A percentile compares a stretch with the other conserved stretches of the same genome.
phyloP scores from a whole-genome alignment of 1,139 yeast species.

The Arxiozyma telluris region DNA sequence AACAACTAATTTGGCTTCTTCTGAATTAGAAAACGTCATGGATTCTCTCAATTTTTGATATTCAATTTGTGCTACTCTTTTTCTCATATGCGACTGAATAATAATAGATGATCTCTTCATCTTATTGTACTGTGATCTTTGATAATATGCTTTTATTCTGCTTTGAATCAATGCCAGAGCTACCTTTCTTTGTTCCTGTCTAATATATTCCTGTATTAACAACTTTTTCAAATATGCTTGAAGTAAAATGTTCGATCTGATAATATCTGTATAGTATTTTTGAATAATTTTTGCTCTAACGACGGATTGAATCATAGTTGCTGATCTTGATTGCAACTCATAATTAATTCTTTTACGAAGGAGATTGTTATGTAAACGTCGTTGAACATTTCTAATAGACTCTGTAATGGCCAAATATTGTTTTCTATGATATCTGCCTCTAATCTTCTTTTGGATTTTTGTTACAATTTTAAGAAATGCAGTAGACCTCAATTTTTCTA shows the following conservation, averaged over 20 bases:
- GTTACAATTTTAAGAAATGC: conserved; percentile 72
- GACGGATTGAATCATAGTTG: conserved; percentile 61
- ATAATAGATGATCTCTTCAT: conserved; percentile 45
- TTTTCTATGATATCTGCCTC: conserved; percentile 57
- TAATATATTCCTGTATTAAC: conserved; percentile 44
- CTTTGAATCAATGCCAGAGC: conserved; percentile 65
- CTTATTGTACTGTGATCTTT: conserved; percentile 12
- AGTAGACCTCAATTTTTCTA: conserved; percentile 77
- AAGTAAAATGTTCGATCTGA: conserved; percentile 45
- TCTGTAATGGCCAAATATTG: conserved; percentile 46
- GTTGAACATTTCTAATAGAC: conserved; percentile 53
- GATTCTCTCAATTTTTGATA: conserved; percentile 2
- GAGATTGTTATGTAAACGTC: conserved; percentile 53
- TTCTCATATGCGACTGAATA: conserved; percentile 69
- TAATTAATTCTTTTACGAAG: conserved; percentile 50
- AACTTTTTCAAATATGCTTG: conserved; percentile 67
- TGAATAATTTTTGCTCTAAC: conserved; percentile 57
- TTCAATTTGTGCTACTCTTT: conserved; percentile 46
- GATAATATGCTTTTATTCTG: conserved; percentile 19
- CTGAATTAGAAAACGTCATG: conserved; percentile 1
- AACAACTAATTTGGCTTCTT: conserved; percentile 2
- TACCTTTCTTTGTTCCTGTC: conserved; percentile 41
- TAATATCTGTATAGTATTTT: conserved; percentile 36
- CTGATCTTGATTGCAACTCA: conserved; percentile 57
- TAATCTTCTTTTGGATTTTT: conserved; percentile 76